These are phyloP conservation scores for Phialophora expanda DNA, from an alignment of 2,329 filamentous ascomycete species.

Conservation along the genomic window DNA sequence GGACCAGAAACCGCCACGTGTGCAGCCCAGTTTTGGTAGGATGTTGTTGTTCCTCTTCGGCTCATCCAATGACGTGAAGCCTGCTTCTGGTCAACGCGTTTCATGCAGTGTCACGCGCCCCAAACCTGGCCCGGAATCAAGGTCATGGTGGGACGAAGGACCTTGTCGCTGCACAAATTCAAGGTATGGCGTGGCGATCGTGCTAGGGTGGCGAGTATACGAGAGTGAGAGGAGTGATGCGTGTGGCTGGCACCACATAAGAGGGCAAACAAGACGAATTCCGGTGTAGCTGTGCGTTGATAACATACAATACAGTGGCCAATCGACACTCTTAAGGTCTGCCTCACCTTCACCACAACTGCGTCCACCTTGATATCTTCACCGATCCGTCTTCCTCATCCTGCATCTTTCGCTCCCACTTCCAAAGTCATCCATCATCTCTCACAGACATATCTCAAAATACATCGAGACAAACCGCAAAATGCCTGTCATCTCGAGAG, in stretches of 20 bases:
- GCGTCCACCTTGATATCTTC: background rate
- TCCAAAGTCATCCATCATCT: slow-evolving; percentile 1
- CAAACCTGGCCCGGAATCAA: slow-evolving; percentile 8
- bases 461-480: slow-evolving; percentile 9
- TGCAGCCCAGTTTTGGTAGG: slow-evolving; percentile 24
- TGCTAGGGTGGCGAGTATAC: slow-evolving; percentile 1
- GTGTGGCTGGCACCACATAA: slow-evolving; percentile 4
- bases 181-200: slow-evolving; percentile 11
- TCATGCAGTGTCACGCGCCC: slow-evolving; percentile 13
- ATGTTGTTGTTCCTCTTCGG: slow-evolving; percentile 11
- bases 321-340: slow-evolving; percentile 8
- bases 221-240: slow-evolving; percentile 7
- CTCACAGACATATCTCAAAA: slow-evolving; percentile 3
- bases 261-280: slow-evolving; percentile 5
- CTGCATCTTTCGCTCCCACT: background rate
- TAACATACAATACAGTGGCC: background rate
- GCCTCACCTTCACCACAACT: background rate
- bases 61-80: slow-evolving; percentile 22
- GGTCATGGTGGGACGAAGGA: background rate
- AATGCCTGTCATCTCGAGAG: slow-evolving; percentile 52
- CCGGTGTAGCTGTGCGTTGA: slow-evolving; percentile 9
- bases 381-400: background rate
- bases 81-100: slow-evolving; percentile 20
- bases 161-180: slow-evolving; percentile 14
- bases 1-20: background rate